Evolutionary conservation across 2,329 filamentous ascomycete genomes (phyloP).

Genomic region (Pseudogymnoascus sp.): DNA sequence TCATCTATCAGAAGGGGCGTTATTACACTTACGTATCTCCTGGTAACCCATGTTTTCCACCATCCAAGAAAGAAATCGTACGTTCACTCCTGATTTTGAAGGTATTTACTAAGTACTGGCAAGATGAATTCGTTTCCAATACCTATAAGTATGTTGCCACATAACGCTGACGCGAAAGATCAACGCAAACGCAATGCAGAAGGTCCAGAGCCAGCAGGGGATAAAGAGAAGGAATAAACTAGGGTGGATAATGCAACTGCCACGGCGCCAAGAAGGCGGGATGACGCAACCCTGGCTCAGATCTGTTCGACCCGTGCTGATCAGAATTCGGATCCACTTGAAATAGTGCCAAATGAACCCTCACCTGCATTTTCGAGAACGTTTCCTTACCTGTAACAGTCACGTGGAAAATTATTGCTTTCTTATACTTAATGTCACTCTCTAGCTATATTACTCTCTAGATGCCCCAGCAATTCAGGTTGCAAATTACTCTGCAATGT

Average conservation of each 20-base stretch:
- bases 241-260: not conserved
- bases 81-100: not conserved
- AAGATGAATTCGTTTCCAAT: not conserved
- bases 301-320: not conserved
- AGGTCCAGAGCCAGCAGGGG: not conserved
- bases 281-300: not conserved
- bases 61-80: constrained; percentile 1
- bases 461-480: not conserved
- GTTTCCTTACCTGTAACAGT: too few relatives aligned
- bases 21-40: constrained; percentile 7
- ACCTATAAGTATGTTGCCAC: not conserved
- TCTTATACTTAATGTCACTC: too few relatives aligned
- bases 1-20: constrained; percentile 11
- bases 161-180: not conserved
- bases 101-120: not conserved
- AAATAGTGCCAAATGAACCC: too few relatives aligned
- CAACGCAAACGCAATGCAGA: not conserved
- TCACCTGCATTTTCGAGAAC: too few relatives aligned
- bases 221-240: not conserved
- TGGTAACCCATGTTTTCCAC: constrained; percentile 3
- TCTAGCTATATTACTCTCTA: too few relatives aligned
- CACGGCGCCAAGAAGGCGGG: not conserved
- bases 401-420: too few relatives aligned
- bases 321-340: too few relatives aligned
- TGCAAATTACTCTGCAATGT: not conserved